These are phyloP conservation scores for Comarum palustre DNA, from an alignment of 306 rosid genomes.

Conservation along the genomic window DNA sequence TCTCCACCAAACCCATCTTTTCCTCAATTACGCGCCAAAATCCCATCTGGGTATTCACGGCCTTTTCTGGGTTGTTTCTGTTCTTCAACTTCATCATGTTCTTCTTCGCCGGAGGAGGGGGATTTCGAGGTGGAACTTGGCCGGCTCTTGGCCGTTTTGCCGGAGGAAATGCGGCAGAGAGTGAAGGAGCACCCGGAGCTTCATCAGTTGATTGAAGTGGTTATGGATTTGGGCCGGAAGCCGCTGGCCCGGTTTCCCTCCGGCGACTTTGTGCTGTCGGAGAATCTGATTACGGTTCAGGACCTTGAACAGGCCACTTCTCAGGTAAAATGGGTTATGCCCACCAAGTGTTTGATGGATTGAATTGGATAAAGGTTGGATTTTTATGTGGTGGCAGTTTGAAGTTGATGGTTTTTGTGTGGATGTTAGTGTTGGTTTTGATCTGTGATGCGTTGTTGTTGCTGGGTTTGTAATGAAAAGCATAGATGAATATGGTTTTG, in stretches of 20 bases:
- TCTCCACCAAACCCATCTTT: constrained; percentile 7
- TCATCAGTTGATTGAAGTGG: constrained; percentile 73
- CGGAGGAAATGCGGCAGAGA: constrained; percentile 76
- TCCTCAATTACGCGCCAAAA: constrained; percentile 29
- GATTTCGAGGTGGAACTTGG: constrained; percentile 65
- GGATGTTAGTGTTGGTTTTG: background rate
- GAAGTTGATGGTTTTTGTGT: constrained; percentile 4
- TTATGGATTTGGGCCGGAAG: constrained; percentile 93
- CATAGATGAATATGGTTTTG: background rate
- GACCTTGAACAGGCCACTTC: constrained; percentile 82
- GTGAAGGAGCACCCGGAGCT: constrained; percentile 65
- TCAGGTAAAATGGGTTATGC: constrained; percentile 44
- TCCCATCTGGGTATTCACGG: constrained; percentile 32
- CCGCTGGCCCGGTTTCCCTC: constrained; percentile 89
- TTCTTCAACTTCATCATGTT: constrained; percentile 24
- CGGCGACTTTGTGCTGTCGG: constrained; percentile 72
- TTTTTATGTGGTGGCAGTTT: background rate
- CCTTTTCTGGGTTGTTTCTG: constrained; percentile 22
- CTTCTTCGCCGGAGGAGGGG: constrained; percentile 39
- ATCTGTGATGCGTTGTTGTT: background rate
- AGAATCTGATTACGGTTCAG: constrained; percentile 55
- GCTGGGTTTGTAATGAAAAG: background rate
- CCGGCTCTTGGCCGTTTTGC: constrained; percentile 66
- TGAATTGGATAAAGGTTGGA: background rate
- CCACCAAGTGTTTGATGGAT: constrained; percentile 30